These are phyloP conservation scores for Penicillium parvum DNA, from an alignment of 495 filamentous ascomycete genomes.

Conservation along the genomic window DNA sequence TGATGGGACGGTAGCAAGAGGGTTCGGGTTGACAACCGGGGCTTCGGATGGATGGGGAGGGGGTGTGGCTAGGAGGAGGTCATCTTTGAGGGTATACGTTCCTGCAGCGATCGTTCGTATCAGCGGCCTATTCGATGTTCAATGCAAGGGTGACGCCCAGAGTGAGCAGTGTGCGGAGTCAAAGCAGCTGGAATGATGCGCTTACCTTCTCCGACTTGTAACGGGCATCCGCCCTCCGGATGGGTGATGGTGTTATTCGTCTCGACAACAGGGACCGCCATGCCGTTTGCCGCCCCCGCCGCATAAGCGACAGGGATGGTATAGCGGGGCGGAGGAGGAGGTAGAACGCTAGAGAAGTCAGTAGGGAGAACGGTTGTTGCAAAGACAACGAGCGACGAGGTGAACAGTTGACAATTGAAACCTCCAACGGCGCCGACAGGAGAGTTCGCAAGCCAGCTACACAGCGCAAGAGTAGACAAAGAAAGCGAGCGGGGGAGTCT, in stretches of 20 bases:
- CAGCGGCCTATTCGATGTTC: constrained; percentile 5
- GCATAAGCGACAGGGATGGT: constrained; percentile 63
- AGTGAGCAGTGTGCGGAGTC: background rate
- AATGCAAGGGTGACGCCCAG: constrained; percentile 2
- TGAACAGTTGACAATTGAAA: background rate
- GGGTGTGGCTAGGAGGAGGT: constrained; percentile 87
- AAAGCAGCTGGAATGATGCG: background rate
- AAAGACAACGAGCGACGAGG: background rate
- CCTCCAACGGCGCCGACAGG: too few relatives aligned
- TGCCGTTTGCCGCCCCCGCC: constrained; percentile 57
- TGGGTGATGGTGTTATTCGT: constrained; percentile 84
- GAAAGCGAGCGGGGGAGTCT: constrained; percentile 13
- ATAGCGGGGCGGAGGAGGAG: constrained; percentile 82
- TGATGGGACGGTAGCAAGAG: constrained; percentile 74
- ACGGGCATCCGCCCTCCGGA: constrained; percentile 64
- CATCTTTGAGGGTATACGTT: constrained; percentile 82
- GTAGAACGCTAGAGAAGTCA: constrained; percentile 59
- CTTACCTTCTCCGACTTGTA: constrained; percentile 89
- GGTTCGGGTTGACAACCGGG: constrained; percentile 78
- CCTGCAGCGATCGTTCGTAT: constrained; percentile 46
- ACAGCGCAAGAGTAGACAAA: background rate
- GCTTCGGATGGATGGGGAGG: constrained; percentile 93
- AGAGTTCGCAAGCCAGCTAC: too few relatives aligned
- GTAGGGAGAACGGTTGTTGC: background rate
- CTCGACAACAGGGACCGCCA: constrained; percentile 71